A percentile compares a stretch with the other conserved stretches of the same genome.
These are phyloP conservation scores for Fusarium continuum DNA, from an alignment of 2,329 filamentous ascomycete species.

Conservation along the genomic window DNA sequence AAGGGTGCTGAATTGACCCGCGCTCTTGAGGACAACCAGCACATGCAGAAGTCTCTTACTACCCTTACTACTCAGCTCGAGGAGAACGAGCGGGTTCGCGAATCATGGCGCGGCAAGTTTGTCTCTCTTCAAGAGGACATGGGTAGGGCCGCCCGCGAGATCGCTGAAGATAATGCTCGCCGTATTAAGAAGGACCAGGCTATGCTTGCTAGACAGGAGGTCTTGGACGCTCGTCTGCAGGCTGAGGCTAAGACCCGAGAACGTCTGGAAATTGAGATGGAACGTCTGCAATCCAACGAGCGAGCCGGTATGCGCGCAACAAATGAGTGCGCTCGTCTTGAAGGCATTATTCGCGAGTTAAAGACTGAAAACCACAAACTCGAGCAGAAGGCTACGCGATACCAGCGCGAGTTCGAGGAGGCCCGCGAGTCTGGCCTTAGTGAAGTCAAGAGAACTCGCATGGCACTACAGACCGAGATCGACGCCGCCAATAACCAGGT, in stretches of 20 bases:
- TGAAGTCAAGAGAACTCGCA: conserved; percentile 83
- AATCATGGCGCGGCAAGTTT: conserved; percentile 85
- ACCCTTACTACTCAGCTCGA: conserved; percentile 81
- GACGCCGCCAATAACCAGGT: conserved; percentile 87
- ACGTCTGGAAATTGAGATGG: conserved; percentile 72
- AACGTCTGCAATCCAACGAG: conserved; percentile 71
- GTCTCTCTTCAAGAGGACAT: conserved; percentile 89
- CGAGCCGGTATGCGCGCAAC: conserved; percentile 71
- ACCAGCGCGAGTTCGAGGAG: conserved; percentile 85
- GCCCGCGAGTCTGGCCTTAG: conserved; percentile 80
- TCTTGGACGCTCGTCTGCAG: conserved; percentile 79
- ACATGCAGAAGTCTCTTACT: conserved; percentile 76
- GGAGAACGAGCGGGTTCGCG: conserved; percentile 84
- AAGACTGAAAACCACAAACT: conserved; percentile 76
- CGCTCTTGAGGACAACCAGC: conserved; percentile 70
- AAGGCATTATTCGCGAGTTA: conserved; percentile 63
- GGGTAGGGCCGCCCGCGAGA: conserved; percentile 77
- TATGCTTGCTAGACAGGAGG: conserved; percentile 79
- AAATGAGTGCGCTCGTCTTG: conserved; percentile 69
- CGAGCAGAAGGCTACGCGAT: conserved; percentile 72
- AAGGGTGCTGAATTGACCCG: conserved; percentile 60
- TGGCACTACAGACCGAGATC: conserved; percentile 81
- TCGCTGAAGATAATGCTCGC: conserved; percentile 82
- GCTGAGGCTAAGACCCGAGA: conserved; percentile 77
- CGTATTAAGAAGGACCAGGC: conserved; percentile 83